Evolutionary conservation across 2,329 filamentous ascomycete genomes (phyloP).

Genomic region (Tolypocladium amazonense): DNA sequence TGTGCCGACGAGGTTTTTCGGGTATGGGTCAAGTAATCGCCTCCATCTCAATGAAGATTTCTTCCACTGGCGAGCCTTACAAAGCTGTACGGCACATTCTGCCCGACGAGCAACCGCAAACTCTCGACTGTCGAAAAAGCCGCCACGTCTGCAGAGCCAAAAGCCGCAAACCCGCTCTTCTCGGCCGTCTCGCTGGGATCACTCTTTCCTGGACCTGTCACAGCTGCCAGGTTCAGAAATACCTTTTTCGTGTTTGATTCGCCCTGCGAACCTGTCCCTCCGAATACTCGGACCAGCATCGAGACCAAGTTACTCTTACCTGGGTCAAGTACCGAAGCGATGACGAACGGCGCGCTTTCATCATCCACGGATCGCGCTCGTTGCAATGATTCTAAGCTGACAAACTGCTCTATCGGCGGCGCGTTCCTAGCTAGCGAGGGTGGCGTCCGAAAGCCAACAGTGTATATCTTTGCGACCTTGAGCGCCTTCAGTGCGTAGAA

Average conservation of each 20-base stretch:
- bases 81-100: slow-evolving; percentile 84
- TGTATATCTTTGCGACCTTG: slow-evolving; percentile 69
- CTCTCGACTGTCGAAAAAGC: slow-evolving; percentile 81
- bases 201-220: slow-evolving; percentile 39
- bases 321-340: slow-evolving; percentile 67
- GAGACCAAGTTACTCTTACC: slow-evolving; percentile 72
- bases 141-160: slow-evolving; percentile 68
- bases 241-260: slow-evolving; percentile 48
- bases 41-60: slow-evolving; percentile 30
- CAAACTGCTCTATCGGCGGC: slow-evolving; percentile 68
- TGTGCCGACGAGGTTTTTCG: background rate
- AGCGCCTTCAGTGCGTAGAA: slow-evolving; percentile 72
- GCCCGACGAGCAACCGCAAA: slow-evolving; percentile 65
- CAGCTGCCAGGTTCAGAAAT: slow-evolving; percentile 68
- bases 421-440: slow-evolving; percentile 48
- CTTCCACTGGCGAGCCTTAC: slow-evolving; percentile 58
- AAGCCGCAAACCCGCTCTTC: slow-evolving; percentile 67
- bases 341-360: slow-evolving; percentile 59
- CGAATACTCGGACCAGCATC: slow-evolving; percentile 65
- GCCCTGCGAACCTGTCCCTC: slow-evolving; percentile 24
- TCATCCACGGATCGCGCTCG: slow-evolving; percentile 37
- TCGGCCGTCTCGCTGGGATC: slow-evolving; percentile 62
- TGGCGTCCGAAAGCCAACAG: slow-evolving; percentile 66
- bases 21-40: too few relatives aligned
- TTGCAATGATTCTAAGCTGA: slow-evolving; percentile 56